Percentiles rank a stretch among this genome's conserved stretches.
Conservation (phyloP, 2,329 filamentous ascomycete species). For the Stachybotrys elegans region DNA sequence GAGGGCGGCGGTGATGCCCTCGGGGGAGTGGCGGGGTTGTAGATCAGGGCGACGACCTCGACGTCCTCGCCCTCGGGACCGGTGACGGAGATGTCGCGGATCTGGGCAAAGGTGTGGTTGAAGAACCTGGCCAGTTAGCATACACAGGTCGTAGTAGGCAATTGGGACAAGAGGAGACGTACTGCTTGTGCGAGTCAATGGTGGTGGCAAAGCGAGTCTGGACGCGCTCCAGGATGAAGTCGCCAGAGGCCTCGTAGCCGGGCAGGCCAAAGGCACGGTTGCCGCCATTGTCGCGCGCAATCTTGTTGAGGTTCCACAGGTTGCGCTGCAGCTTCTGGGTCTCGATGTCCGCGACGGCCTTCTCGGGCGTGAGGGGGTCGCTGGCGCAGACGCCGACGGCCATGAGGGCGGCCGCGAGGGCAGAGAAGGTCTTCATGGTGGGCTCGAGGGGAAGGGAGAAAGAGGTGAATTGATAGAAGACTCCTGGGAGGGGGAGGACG, state of each 20-base stretch:
- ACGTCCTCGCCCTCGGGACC: not conserved
- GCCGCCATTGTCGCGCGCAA: constrained; percentile 49
- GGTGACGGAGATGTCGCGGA: constrained; percentile 13
- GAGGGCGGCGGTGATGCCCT: constrained; percentile 26
- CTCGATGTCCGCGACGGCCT: constrained; percentile 33
- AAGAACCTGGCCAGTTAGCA: constrained; percentile 23
- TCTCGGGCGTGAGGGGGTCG: constrained; percentile 31
- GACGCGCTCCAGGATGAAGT: constrained; percentile 3
- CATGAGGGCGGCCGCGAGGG: constrained; percentile 10
- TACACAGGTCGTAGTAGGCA: too few species aligned
- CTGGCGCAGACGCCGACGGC: constrained; percentile 16
- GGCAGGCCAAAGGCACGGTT: constrained; percentile 39
- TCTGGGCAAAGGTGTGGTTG: constrained; percentile 39
- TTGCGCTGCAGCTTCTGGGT: constrained; percentile 41
- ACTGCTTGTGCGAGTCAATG: constrained; percentile 38
- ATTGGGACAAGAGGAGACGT: not conserved
- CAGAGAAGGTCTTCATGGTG: constrained; percentile 13
- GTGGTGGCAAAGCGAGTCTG: constrained; percentile 17
- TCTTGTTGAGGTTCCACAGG: constrained; percentile 49
- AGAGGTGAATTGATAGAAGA: too few species aligned
- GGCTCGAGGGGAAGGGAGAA: too few species aligned
- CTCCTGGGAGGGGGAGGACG: too few species aligned
- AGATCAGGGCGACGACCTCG: not conserved
- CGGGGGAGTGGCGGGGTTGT: constrained; percentile 2
- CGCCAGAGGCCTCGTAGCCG: constrained; percentile 2